These are phyloP conservation scores for Gossypium rotundifolium DNA, from an alignment of 345 rosid genomes.

Conservation along the genomic window DNA sequence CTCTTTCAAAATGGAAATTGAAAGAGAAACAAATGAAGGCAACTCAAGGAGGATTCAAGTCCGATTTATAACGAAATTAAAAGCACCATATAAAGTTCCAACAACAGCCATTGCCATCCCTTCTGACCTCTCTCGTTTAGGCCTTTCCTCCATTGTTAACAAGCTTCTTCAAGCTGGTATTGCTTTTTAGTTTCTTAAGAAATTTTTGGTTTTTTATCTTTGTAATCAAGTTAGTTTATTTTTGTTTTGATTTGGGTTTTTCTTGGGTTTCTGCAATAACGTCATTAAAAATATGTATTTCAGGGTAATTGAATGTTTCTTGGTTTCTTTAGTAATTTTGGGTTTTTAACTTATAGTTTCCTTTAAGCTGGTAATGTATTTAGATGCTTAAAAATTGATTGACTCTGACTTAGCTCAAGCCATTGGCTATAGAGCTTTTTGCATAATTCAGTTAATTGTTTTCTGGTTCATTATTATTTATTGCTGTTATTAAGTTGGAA, in stretches of 20 bases:
- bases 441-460: not conserved
- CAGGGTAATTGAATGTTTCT: not conserved
- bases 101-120: slow-evolving; percentile 65
- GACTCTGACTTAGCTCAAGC: not conserved
- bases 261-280: not conserved
- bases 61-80: slow-evolving; percentile 79
- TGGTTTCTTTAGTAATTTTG: not conserved
- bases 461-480: not conserved
- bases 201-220: not conserved
- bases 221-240: not conserved
- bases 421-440: not conserved
- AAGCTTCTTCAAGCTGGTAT: slow-evolving; percentile 35
- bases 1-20: slow-evolving; percentile 23
- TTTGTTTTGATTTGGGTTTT: not conserved
- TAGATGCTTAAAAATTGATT: not conserved
- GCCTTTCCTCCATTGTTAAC: slow-evolving; percentile 82
- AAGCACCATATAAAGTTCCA: slow-evolving; percentile 52
- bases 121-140: slow-evolving; percentile 69
- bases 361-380: slow-evolving; percentile 37
- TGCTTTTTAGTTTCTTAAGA: not conserved
- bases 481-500: not conserved
- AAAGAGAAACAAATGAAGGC: slow-evolving; percentile 31
- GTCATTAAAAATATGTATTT: not conserved
- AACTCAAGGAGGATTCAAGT: slow-evolving; percentile 54
- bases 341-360: slow-evolving; percentile 14